These are phyloP conservation scores for Herpetospermum pedunculosum DNA, from an alignment of 306 rosid genomes.

Conservation along the genomic window DNA sequence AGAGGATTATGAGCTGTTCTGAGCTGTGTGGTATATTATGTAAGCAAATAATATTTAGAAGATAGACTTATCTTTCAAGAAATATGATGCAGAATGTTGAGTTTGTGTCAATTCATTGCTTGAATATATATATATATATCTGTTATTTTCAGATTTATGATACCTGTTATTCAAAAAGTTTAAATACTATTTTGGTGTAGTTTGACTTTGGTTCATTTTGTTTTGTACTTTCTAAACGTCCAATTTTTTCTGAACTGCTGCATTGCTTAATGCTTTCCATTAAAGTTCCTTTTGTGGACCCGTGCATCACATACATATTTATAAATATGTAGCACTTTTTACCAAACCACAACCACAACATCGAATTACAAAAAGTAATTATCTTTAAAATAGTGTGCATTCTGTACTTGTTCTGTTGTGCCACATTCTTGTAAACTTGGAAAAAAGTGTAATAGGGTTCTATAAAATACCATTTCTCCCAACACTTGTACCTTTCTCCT, in stretches of 20 bases:
- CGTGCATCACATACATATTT: neutral
- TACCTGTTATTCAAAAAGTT: neutral
- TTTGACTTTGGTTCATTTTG: no score
- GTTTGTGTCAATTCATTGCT: neutral
- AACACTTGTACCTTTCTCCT: neutral
- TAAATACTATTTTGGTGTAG: no score
- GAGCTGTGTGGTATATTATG: neutral
- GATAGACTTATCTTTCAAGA: neutral
- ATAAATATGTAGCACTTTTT: neutral
- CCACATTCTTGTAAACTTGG: neutral
- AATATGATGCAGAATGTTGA: neutral
- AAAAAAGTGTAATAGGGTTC: neutral
- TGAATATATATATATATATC: no score
- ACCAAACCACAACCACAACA: constrained; percentile 1
- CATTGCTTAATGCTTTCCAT: no score
- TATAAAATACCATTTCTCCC: neutral
- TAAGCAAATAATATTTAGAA: neutral
- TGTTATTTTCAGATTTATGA: neutral
- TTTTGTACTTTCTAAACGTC: no score
- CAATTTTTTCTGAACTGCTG: no score
- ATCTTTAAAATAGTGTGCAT: neutral
- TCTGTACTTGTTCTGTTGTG: neutral
- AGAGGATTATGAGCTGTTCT: no score
- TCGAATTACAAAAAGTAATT: neutral
- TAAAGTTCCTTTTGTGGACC: neutral